Percentiles rank a stretch among this genome's conserved stretches.
phyloP scores from a whole-genome alignment of 805 yeast species.

The Clavispora santaluciae region DNA sequence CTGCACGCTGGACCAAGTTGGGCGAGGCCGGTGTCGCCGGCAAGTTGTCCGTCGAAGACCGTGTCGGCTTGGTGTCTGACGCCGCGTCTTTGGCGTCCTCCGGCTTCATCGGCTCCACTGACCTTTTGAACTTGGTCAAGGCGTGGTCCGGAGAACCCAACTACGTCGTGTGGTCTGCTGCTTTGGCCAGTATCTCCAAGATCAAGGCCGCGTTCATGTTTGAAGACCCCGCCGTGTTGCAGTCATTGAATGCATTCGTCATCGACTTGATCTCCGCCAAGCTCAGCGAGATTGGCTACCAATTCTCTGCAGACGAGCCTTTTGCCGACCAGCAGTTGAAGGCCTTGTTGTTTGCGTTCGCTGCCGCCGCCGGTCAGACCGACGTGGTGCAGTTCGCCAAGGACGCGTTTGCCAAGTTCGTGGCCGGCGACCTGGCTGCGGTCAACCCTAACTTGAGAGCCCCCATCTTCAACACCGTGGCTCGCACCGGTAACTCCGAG shows the following conservation, averaged over 20 bases:
- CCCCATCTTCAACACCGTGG: conserved; percentile 61
- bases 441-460: conserved; percentile 72
- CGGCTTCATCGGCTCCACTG: conserved; percentile 61
- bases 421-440: conserved; percentile 60
- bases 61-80: conserved; percentile 79
- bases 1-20: conserved; percentile 64
- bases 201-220: conserved; percentile 52
- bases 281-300: conserved; percentile 59
- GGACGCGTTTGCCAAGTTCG: conserved; percentile 48
- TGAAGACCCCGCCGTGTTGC: conserved; percentile 43
- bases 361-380: conserved; percentile 49
- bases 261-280: conserved; percentile 53
- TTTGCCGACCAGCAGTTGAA: conserved; percentile 65
- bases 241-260: conserved; percentile 48
- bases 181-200: conserved; percentile 43
- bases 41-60: conserved; percentile 65
- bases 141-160: conserved; percentile 57
- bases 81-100: conserved; percentile 67
- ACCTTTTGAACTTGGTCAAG: conserved; percentile 53
- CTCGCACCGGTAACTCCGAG: conserved; percentile 55
- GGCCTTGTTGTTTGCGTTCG: conserved; percentile 55
- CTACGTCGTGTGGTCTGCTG: conserved; percentile 66
- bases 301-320: conserved; percentile 50
- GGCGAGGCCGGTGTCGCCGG: conserved; percentile 57
- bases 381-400: conserved; percentile 43